Evolutionary conservation across 495 filamentous ascomycete genomes (phyloP).

Genomic region (Penicillium pancosmium): DNA sequence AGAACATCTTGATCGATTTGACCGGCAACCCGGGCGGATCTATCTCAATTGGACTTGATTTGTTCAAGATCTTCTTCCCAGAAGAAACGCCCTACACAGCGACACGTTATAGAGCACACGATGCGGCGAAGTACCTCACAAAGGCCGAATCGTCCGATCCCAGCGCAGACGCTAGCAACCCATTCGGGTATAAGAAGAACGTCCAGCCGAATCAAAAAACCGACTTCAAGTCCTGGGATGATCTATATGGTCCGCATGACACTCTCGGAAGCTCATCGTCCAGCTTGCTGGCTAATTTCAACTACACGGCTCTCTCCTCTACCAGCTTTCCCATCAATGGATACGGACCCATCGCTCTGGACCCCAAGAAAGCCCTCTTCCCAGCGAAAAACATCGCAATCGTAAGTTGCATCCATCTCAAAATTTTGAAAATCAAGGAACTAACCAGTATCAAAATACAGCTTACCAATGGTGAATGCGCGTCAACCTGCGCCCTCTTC

Average conservation of each 20-base stretch:
- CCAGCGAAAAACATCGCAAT: conserved; percentile 54
- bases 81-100: conserved; percentile 36
- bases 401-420: conserved; percentile 14
- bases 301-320: conserved; percentile 45
- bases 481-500: conserved; percentile 65
- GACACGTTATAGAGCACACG: conserved; percentile 46
- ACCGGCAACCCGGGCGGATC: conserved; percentile 57
- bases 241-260: conserved; percentile 52
- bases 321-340: conserved; percentile 39
- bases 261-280: conserved; percentile 47
- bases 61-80: conserved; percentile 44
- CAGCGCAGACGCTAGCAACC: conserved; percentile 20
- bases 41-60: conserved; percentile 30
- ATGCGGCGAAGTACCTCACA: conserved; percentile 44
- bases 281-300: conserved; percentile 51
- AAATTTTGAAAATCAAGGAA: neutral
- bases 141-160: conserved; percentile 32
- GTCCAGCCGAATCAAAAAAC: conserved; percentile 29
- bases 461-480: conserved; percentile 63
- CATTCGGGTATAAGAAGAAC: conserved; percentile 22
- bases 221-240: conserved; percentile 55
- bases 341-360: conserved; percentile 35
- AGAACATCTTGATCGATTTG: conserved; percentile 58
- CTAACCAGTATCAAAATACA: conserved; percentile 7
- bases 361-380: conserved; percentile 40